phyloP scores from a whole-genome alignment of 2,329 filamentous ascomycete genomes.

The Fusarium sp. region DNA sequence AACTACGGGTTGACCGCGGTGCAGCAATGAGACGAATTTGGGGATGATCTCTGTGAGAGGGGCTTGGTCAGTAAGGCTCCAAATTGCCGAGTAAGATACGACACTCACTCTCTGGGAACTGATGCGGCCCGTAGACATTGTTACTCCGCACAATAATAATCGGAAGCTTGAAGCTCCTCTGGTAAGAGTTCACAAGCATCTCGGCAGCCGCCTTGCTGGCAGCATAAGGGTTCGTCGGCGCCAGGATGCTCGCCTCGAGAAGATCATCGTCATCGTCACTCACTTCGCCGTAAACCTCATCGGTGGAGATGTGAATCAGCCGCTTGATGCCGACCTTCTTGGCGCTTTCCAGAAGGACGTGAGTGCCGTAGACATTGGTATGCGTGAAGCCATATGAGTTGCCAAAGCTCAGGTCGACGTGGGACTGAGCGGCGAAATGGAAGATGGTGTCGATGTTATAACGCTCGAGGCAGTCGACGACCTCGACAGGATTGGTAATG shows the following conservation, averaged over 20 bases:
- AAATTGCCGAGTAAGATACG: conserved; percentile 13
- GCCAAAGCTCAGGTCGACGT: conserved; percentile 86
- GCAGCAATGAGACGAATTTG: conserved; percentile 83
- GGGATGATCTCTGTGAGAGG: conserved; percentile 80
- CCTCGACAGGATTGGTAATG: conserved; percentile 79
- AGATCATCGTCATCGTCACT: conserved; percentile 80
- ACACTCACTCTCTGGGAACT: conserved; percentile 83
- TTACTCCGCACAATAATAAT: conserved; percentile 86
- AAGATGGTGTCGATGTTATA: conserved; percentile 85
- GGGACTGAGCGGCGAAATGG: conserved; percentile 89
- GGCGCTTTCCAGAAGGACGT: conserved; percentile 83
- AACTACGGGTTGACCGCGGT: conserved; percentile 76
- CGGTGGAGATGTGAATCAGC: conserved; percentile 88
- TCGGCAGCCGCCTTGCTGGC: conserved; percentile 87
- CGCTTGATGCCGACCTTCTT: conserved; percentile 79
- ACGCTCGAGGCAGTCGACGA: conserved; percentile 79
- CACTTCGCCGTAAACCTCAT: conserved; percentile 89
- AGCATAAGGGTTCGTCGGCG: conserved; percentile 86
- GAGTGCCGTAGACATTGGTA: conserved; percentile 88
- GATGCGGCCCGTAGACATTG: conserved; percentile 89
- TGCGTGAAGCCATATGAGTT: conserved; percentile 87
- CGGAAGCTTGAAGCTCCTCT: conserved; percentile 86
- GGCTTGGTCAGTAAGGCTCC: background rate
- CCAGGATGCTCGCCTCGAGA: conserved; percentile 80
- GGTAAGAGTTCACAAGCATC: conserved; percentile 90